These are phyloP conservation scores for Aegilops umbellulata DNA, from an alignment of 176 grass and related monocot species.

Conservation along the genomic window DNA sequence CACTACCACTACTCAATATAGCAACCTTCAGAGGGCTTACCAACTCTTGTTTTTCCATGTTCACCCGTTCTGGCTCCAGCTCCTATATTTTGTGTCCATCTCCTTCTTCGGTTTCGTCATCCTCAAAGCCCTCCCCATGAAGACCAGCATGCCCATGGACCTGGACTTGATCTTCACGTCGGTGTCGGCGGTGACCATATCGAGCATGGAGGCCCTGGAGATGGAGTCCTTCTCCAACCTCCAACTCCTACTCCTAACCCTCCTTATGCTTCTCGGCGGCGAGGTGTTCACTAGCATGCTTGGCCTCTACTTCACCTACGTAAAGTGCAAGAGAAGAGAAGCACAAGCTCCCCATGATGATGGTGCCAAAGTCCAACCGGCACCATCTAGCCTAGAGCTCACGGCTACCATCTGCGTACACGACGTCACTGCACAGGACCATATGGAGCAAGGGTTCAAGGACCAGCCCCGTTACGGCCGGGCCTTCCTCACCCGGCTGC, in stretches of 20 bases:
- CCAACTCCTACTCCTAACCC: slow-evolving; percentile 57
- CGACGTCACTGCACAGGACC: not conserved
- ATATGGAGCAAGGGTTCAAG: slow-evolving; percentile 33
- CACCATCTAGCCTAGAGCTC: slow-evolving; percentile 21
- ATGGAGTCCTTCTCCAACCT: slow-evolving; percentile 69
- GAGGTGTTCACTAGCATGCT: slow-evolving; percentile 78
- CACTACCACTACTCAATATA: not conserved
- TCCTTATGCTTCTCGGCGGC: slow-evolving; percentile 68
- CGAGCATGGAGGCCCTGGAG: slow-evolving; percentile 59
- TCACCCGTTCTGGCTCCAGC: slow-evolving; percentile 62
- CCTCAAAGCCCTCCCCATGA: slow-evolving; percentile 50
- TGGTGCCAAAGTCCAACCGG: not conserved
- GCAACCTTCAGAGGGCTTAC: not conserved
- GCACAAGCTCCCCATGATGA: not conserved
- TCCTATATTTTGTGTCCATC: slow-evolving; percentile 54
- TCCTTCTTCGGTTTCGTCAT: slow-evolving; percentile 51
- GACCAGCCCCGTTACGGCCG: not conserved
- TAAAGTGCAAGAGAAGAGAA: slow-evolving; percentile 21
- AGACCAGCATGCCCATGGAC: slow-evolving; percentile 1
- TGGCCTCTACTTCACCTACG: slow-evolving; percentile 41
- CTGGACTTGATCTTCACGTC: slow-evolving; percentile 73
- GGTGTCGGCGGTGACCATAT: slow-evolving; percentile 52
- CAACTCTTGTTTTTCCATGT: slow-evolving; percentile 36
- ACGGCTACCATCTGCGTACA: not conserved
- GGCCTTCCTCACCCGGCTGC: slow-evolving; percentile 8